Percentiles rank a stretch among this genome's conserved stretches.
phyloP scores from a whole-genome alignment of 2,329 filamentous ascomycete genomes.

The Fusarium keratoplasticum region DNA sequence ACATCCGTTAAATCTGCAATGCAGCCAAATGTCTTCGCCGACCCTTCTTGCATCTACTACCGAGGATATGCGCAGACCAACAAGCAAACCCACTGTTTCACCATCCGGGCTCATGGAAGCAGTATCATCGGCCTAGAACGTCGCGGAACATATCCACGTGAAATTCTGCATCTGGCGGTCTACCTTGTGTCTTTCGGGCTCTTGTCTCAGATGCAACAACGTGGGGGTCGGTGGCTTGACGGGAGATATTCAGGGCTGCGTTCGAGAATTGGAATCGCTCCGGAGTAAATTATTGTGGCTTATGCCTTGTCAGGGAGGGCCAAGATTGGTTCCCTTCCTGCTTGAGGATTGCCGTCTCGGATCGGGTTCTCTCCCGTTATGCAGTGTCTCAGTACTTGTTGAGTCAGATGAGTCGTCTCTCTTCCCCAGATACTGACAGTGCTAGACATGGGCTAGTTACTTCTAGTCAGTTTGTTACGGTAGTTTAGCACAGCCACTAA shows the following conservation, averaged over 20 bases:
- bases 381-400: not conserved
- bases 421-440: not conserved
- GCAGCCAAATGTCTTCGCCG: not conserved
- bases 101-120: not conserved
- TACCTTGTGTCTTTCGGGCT: not conserved
- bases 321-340: not conserved
- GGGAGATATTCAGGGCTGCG: not conserved
- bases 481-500: not conserved
- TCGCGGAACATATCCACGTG: not conserved
- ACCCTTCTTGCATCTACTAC: not conserved
- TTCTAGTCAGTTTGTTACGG: not conserved
- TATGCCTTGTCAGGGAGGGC: not conserved
- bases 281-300: not conserved
- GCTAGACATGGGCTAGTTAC: not conserved
- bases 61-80: not conserved
- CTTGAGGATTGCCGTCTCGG: not conserved
- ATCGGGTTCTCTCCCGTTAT: not conserved
- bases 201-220: not conserved
- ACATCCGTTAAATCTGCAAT: not conserved
- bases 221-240: not conserved
- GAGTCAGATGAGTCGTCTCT: not conserved
- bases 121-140: not conserved
- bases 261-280: not conserved
- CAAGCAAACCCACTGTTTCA: not conserved
- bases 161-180: not conserved